Evolutionary conservation across 1,284 basidiomycete species (phyloP).

Genomic region (Melampsora larici-populina): DNA sequence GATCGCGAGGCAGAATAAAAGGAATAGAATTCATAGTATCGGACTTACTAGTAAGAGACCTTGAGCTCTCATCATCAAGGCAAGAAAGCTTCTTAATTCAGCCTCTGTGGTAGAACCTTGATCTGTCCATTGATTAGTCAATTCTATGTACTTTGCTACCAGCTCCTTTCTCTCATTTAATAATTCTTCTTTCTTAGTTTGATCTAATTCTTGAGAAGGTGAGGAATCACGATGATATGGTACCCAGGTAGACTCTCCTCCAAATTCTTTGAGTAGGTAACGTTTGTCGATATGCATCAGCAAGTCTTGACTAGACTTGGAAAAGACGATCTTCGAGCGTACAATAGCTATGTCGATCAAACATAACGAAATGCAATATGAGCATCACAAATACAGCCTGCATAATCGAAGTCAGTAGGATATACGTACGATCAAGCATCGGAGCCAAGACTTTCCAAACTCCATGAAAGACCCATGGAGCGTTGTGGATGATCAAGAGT

Average conservation of each 20-base stretch:
- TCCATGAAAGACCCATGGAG: constrained; percentile 41
- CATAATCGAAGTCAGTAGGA: constrained; percentile 13
- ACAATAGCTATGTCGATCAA: constrained; percentile 13
- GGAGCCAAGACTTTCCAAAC: constrained; percentile 33
- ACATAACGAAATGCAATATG: too few relatives aligned
- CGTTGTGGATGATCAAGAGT: constrained; percentile 49
- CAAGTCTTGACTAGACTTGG: constrained; percentile 47
- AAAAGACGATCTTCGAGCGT: constrained; percentile 42
- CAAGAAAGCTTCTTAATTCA: not conserved
- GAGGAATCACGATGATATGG: not conserved
- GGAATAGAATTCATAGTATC: too few relatives aligned
- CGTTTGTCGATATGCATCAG: not conserved
- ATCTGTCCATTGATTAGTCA: not conserved
- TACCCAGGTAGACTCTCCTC: not conserved
- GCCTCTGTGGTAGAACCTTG: not conserved
- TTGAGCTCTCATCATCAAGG: not conserved
- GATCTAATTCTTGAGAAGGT: not conserved
- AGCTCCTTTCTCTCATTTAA: constrained; percentile 48
- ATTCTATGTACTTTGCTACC: not conserved
- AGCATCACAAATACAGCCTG: constrained; percentile 35
- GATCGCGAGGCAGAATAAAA: too few relatives aligned
- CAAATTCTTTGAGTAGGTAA: too few relatives aligned
- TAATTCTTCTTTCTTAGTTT: constrained; percentile 35
- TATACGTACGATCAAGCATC: constrained; percentile 35
- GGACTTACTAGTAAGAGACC: not conserved